Conservation (phyloP, 1,284 basidiomycete species). For the Tylopilus sp. region DNA sequence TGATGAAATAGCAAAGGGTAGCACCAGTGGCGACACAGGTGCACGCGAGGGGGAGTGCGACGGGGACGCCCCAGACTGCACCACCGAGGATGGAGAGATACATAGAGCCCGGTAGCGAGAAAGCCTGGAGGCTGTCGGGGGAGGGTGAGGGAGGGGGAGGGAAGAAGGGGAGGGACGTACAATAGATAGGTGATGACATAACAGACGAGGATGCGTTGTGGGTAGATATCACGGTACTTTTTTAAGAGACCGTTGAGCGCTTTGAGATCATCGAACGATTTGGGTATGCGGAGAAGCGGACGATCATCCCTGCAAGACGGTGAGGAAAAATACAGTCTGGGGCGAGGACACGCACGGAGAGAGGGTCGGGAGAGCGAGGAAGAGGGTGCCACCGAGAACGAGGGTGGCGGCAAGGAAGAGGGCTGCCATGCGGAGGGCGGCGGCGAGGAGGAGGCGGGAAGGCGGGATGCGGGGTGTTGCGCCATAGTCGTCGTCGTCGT, state of each 20-base stretch:
- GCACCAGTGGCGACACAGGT: constrained; percentile 90
- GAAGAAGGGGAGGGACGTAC: constrained; percentile 45
- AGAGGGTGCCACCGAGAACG: constrained; percentile 72
- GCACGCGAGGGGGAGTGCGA: constrained; percentile 89
- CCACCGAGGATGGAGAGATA: constrained; percentile 96
- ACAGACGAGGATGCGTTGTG: constrained; percentile 76
- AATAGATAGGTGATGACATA: constrained; percentile 90
- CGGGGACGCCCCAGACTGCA: constrained; percentile 91
- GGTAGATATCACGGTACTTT: constrained; percentile 86
- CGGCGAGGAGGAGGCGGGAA: constrained; percentile 65
- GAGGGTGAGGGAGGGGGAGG: constrained; percentile 17
- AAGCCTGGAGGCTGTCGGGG: constrained; percentile 80
- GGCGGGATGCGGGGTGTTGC: constrained; percentile 41
- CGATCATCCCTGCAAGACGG: constrained; percentile 61
- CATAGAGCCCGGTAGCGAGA: constrained; percentile 97
- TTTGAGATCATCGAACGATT: constrained; percentile 80
- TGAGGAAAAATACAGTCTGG: constrained; percentile 11
- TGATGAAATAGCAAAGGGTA: constrained; percentile 90
- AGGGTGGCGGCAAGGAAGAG: constrained; percentile 73
- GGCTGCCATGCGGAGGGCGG: constrained; percentile 77
- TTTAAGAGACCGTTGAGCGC: constrained; percentile 80
- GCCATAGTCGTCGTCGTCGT: constrained; percentile 34
- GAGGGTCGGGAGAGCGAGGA: constrained; percentile 76
- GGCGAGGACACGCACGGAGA: constrained; percentile 57
- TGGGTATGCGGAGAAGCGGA: constrained; percentile 72